phyloP scores from a whole-genome alignment of 495 filamentous ascomycete genomes.

The Penicillium angulare region DNA sequence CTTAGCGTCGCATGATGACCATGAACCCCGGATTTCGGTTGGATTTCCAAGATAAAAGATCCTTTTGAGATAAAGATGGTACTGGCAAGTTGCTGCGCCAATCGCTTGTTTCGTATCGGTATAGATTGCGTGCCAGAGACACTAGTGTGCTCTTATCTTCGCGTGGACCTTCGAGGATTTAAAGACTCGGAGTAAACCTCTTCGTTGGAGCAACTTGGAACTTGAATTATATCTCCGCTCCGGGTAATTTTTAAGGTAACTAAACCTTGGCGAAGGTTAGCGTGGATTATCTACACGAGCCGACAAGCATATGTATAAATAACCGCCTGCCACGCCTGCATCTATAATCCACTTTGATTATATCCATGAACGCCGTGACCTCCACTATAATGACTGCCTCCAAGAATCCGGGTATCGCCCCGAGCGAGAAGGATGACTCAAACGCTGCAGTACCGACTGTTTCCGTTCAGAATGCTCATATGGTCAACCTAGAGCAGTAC shows the following conservation, averaged over 20 bases:
- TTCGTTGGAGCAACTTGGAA: constrained; percentile 8
- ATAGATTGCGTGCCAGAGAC: too few species aligned
- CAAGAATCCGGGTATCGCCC: neutral
- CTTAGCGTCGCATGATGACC: too few species aligned
- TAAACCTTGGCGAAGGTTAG: too few species aligned
- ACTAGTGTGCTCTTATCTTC: too few species aligned
- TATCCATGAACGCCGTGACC: too few species aligned
- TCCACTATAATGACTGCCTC: neutral
- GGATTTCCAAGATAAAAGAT: too few species aligned
- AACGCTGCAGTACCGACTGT: too few species aligned
- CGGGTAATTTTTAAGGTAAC: too few species aligned
- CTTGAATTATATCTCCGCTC: too few species aligned
- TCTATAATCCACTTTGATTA: neutral
- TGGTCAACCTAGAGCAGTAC: constrained; percentile 18
- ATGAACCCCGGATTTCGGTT: too few species aligned
- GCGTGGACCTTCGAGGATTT: constrained; percentile 29
- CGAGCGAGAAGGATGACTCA: neutral
- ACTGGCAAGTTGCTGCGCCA: neutral
- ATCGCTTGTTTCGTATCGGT: too few species aligned
- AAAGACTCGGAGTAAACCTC: neutral
- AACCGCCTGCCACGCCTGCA: neutral
- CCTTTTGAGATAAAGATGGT: too few species aligned
- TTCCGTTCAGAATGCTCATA: neutral
- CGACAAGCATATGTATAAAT: neutral
- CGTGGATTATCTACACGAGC: neutral